Evolutionary conservation across 805 yeast genomes (phyloP).

Genomic region (Candida coleopterorum): DNA sequence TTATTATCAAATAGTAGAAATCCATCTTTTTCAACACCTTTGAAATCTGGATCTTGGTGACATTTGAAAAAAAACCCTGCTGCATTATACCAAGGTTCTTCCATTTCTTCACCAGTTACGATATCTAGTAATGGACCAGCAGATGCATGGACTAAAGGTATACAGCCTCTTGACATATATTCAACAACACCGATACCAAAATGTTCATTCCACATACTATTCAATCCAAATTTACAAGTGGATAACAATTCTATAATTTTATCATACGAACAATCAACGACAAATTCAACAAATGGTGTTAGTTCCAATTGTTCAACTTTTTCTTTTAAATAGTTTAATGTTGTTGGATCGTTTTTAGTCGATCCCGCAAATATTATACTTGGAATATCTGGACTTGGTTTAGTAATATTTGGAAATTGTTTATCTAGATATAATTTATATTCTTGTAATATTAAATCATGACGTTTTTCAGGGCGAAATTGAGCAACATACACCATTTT

Average conservation of each 20-base stretch:
- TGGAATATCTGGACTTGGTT: slow-evolving; percentile 32
- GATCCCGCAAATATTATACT: slow-evolving; percentile 78
- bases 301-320: slow-evolving; percentile 30
- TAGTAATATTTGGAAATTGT: slow-evolving; percentile 11
- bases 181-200: slow-evolving; percentile 98
- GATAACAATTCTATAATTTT: slow-evolving; percentile 52
- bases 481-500: slow-evolving; percentile 72
- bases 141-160: slow-evolving; percentile 89
- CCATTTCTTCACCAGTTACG: slow-evolving; percentile 33
- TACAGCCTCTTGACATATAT: slow-evolving; percentile 76
- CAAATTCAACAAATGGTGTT: slow-evolving; percentile 44
- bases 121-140: slow-evolving; percentile 94
- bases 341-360: slow-evolving; percentile 55
- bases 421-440: slow-evolving; percentile 49
- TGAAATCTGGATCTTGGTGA: slow-evolving; percentile 66
- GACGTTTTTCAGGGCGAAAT: slow-evolving; percentile 94
- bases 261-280: slow-evolving; percentile 70
- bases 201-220: slow-evolving; percentile 99
- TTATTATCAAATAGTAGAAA: slow-evolving; percentile 4
- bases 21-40: slow-evolving; percentile 4
- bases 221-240: slow-evolving; percentile 69
- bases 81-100: slow-evolving; percentile 34
- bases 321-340: slow-evolving; percentile 46
- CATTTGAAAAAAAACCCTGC: slow-evolving; percentile 81
- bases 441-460: slow-evolving; percentile 60